Base-by-base conservation (phyloP, 2,329 filamentous ascomycete species). In the Pseudogymnoascus sp. region DNA sequence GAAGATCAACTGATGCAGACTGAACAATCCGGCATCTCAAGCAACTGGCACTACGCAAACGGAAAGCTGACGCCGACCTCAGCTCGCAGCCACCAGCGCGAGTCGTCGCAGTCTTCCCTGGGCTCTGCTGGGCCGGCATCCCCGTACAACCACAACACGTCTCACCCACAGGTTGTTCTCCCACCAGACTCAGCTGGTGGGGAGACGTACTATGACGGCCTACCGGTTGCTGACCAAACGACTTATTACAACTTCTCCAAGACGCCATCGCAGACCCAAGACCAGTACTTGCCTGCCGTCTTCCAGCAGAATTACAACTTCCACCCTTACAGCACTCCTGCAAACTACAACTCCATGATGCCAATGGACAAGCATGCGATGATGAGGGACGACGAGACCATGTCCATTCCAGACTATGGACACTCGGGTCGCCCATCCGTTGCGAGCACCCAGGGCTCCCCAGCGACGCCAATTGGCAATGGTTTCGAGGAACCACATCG, bases 391-490 rank as follows among this genome's bases (percentile, higher is more conserved):
- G 67, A 67, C 7, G 72, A 71, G 29, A 35, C 72, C 65, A 70
- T 73, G 69, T 66, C 70, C 65, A 67, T 68, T 10, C 69, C 72
- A 19, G 71, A 73, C 19, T 68, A 70, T 61, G 66, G 64, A 16
- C 65, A 67, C 37, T 67, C 67, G 63, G 67, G 63, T 14, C 63
- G 71, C 61, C 68, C 68, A 53, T 84, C 83, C 63, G 83, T 82
- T 77, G 81, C 82, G 68, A 86, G 82, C 68, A 84, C 82, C 6
- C 80, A 81, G 77, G 83, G 86, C 75, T 86, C 83, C 76, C 84
- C 83, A 6, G 81, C 79, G 62, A 86, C 83, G 59, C 82, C 83
- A 64, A 78, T 79, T 2, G 74, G 79, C 50, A 83, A 85, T 62
- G 71, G 81, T 3, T 75, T 78, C 26, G 74, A 77, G 10, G 63